Evolutionary conservation across 2,329 filamentous ascomycete species (phyloP).

Genomic region (Nemania sp.): DNA sequence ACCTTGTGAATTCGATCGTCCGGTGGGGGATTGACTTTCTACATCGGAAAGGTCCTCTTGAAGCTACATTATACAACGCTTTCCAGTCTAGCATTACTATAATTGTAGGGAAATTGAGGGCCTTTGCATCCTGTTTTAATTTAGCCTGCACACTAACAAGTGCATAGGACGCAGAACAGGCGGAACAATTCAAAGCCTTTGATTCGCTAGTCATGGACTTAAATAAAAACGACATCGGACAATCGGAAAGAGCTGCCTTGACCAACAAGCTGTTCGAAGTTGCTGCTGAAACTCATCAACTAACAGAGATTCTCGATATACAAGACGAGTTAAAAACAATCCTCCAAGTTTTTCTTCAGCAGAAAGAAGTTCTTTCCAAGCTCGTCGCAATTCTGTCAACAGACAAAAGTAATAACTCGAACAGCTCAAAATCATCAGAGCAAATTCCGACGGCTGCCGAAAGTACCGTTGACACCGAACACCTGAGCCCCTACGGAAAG

Average conservation of each 20-base stretch:
- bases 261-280: background rate
- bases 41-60: background rate
- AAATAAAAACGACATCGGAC: background rate
- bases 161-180: background rate
- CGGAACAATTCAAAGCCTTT: background rate
- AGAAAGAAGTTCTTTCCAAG: background rate
- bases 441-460: background rate
- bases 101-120: too few relatives aligned
- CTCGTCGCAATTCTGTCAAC: background rate
- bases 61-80: background rate
- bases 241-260: background rate
- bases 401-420: background rate
- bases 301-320: background rate
- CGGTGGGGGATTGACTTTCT: background rate
- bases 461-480: background rate
- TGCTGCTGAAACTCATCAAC: background rate
- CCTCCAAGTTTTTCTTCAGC: background rate
- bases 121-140: background rate
- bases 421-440: background rate
- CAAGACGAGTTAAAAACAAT: background rate
- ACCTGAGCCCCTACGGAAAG: too few relatives aligned
- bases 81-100: background rate
- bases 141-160: background rate
- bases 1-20: background rate
- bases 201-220: background rate